These are phyloP conservation scores for Mycena galopus DNA, from an alignment of 768 basidiomycete species.

Conservation along the genomic window DNA sequence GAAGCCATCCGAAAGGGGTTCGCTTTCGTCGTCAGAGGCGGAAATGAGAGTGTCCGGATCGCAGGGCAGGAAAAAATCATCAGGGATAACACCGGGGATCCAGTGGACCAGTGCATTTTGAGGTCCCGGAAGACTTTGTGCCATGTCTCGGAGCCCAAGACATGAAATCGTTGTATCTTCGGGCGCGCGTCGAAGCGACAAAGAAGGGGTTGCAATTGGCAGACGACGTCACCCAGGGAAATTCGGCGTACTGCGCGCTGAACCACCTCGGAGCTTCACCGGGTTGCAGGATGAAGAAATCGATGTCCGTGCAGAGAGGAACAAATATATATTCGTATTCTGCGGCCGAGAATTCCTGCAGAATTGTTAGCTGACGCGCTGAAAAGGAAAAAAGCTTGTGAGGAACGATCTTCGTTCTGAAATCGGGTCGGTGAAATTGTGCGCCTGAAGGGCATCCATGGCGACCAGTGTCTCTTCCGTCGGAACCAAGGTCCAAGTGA, in stretches of 20 bases:
- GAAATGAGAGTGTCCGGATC: constrained; percentile 5
- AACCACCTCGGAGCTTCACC: not conserved
- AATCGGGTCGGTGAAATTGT: constrained; percentile 1
- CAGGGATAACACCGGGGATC: not conserved
- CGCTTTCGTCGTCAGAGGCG: not conserved
- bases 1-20: not conserved
- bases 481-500: constrained; percentile 4
- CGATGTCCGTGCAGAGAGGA: not conserved
- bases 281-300: constrained; percentile 4
- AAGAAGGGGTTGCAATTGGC: constrained; percentile 22
- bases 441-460: not conserved
- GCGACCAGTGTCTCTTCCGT: constrained; percentile 20
- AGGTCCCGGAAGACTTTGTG: not conserved
- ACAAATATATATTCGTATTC: constrained; percentile 5
- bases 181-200: not conserved
- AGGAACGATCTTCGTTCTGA: constrained; percentile 14
- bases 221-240: constrained; percentile 9
- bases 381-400: not conserved
- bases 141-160: not conserved
- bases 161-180: not conserved
- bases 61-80: constrained; percentile 8
- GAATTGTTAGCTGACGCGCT: not conserved
- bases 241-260: not conserved
- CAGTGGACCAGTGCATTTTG: not conserved
- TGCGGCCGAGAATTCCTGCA: constrained; percentile 5